Base-by-base conservation (phyloP, 2,329 filamentous ascomycete species). In the Ciborinia camelliae region DNA sequence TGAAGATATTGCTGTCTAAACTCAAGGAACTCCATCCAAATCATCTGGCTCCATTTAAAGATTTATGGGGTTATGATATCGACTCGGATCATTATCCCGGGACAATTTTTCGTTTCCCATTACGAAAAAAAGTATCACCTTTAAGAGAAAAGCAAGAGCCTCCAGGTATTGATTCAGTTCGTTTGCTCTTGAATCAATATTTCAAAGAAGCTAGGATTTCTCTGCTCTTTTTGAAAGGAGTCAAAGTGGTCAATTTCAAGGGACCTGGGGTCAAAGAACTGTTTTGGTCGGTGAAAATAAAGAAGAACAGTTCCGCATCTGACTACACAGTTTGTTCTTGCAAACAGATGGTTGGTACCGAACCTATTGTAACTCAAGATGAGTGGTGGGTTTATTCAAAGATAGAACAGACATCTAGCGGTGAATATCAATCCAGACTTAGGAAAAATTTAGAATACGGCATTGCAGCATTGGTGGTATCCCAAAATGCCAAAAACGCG, bases 81-180 rank as follows among this genome's bases (percentile, higher is more conserved):
- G 58, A 66, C 12, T 59, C 68, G 2, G 67, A 71, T 37, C n/a
- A 67, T n/a, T 73, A 68, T 45, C 47, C 62, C 5, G 70, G 71
- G 6, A 73, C 71, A 5, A 73, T 74, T 12, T 74, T 74, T 45
- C 69, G 72, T 2, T 73, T 74, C 55, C 71, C 72, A 18, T 62
- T 73, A 6, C 66, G 69, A 15, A 63, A 53, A 30, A n/a, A 45
- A 15, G 14, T 20, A 45, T 64, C 62, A 7, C 54, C 53, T 12
- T 18, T 64, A 20, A 60, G 55, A 3, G 5, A 26, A 26, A 39
- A 37, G 8, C 30, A 47, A 26, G 54, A 52, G 20, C 48, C 9
- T 35, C 52, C 23, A 23, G 53, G 63, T 18, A 18, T 26, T 14
- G 39, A 39, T 20, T 43, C 63, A 32, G 63, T 64, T 9, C 32